phyloP scores from a whole-genome alignment of 164 flowering plant genomes.

The Cinnamomum chago region DNA sequence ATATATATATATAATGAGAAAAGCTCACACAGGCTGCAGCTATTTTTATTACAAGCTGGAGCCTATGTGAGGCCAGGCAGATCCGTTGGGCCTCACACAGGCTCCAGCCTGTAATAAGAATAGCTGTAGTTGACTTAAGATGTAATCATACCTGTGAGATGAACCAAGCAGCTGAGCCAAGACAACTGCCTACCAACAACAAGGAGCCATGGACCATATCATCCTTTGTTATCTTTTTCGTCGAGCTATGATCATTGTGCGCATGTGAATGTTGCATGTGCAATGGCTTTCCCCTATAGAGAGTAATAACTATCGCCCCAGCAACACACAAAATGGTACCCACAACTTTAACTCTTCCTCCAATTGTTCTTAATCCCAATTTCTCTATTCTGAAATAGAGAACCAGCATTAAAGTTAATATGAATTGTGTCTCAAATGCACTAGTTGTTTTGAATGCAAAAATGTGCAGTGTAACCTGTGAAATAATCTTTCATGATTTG shows the following conservation, averaged over 20 bases:
- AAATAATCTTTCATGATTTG: too few species aligned
- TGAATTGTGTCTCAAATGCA: too few species aligned
- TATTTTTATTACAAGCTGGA: too few species aligned
- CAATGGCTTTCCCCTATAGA: slow-evolving; percentile 5
- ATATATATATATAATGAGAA: too few species aligned
- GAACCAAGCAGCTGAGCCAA: slow-evolving; percentile 10
- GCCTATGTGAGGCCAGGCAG: too few species aligned
- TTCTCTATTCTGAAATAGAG: slow-evolving; percentile 7
- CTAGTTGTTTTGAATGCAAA: too few species aligned
- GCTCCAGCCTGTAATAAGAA: too few species aligned
- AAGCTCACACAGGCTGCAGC: too few species aligned
- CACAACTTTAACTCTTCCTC: slow-evolving; percentile 5
- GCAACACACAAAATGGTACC: slow-evolving; percentile 6
- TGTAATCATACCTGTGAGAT: slow-evolving; percentile 7
- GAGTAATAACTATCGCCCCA: slow-evolving; percentile 3
- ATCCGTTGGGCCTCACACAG: too few species aligned
- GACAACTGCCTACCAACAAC: neutral
- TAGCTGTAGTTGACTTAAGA: too few species aligned
- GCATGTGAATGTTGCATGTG: neutral
- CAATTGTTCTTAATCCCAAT: neutral
- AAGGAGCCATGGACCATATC: neutral
- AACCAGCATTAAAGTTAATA: neutral
- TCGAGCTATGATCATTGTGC: neutral
- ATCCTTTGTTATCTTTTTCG: neutral
- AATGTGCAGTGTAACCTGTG: too few species aligned